Conservation (phyloP, 2,329 filamentous ascomycete species). For the Trichoderma aggressivum region DNA sequence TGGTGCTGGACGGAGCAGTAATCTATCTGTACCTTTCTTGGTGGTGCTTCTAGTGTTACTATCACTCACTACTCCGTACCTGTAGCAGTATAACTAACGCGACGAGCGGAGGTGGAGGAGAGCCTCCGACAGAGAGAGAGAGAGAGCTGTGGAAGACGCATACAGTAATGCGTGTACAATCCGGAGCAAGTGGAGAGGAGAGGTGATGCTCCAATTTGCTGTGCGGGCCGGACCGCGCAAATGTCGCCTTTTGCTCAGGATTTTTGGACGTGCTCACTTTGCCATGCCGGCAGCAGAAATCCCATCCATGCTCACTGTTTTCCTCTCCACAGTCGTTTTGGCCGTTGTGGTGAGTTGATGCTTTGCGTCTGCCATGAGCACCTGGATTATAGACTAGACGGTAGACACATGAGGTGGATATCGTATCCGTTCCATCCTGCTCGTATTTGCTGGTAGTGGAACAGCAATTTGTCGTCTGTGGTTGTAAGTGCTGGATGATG, state of each 20-base stretch:
- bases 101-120: not conserved
- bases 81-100: not conserved
- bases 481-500: not conserved
- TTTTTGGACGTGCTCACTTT: not conserved
- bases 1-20: not conserved
- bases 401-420: not conserved
- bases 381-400: no score
- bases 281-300: not conserved
- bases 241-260: not conserved
- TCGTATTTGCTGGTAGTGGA: not conserved
- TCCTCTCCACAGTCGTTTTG: not conserved
- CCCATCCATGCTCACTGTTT: not conserved
- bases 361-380: not conserved
- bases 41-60: not conserved
- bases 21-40: not conserved
- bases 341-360: not conserved
- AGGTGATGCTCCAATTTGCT: not conserved
- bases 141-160: not conserved
- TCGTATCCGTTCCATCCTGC: not conserved
- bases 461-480: not conserved
- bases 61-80: no score
- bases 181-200: not conserved
- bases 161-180: not conserved
- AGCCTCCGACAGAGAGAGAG: not conserved
- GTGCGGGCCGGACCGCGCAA: not conserved